Percentiles rank a stretch among this genome's conserved stretches.
These are phyloP conservation scores for Galium porrigens DNA, from an alignment of 305 asterid species.

Conservation along the genomic window DNA sequence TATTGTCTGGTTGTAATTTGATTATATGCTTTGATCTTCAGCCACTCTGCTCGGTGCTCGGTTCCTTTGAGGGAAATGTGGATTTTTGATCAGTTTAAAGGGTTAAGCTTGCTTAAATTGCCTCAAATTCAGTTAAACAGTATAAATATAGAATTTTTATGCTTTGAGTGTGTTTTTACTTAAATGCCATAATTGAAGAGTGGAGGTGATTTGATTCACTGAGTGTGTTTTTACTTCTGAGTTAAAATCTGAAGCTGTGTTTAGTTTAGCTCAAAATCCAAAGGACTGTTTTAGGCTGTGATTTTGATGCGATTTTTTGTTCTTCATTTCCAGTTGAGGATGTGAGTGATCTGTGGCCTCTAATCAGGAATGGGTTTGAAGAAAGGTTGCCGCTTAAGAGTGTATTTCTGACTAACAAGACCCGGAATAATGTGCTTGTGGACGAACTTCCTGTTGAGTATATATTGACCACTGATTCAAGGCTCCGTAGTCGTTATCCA, in stretches of 20 bases:
- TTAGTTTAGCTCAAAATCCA: neutral
- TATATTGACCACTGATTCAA: conserved; percentile 90
- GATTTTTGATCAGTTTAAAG: neutral
- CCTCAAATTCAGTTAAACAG: neutral
- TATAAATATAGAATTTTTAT: neutral
- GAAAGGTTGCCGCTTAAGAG: conserved; percentile 67
- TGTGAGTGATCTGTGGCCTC: conserved; percentile 94
- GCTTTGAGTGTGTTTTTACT: neutral
- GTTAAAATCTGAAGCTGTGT: neutral
- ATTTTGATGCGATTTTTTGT: conserved; percentile 8
- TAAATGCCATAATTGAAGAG: neutral
- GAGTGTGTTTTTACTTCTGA: neutral
- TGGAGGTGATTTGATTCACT: neutral
- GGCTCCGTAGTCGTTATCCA: conserved; percentile 84
- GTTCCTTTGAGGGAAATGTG: neutral
- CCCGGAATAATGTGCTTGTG: conserved; percentile 73
- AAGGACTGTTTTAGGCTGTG: neutral
- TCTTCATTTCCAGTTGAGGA: conserved; percentile 63
- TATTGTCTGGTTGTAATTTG: conserved; percentile 1
- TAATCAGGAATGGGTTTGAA: conserved; percentile 57
- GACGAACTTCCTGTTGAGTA: conserved; percentile 76
- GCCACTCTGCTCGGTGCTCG: neutral
- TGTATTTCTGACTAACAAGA: conserved; percentile 72
- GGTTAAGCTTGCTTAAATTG: neutral
- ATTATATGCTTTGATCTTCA: neutral